Evolutionary conservation across 371 early-diverging fungal genomes (phyloP), one percentile per base, ranked within the genome.

Genomic region (Mortierella sp.): DNA sequence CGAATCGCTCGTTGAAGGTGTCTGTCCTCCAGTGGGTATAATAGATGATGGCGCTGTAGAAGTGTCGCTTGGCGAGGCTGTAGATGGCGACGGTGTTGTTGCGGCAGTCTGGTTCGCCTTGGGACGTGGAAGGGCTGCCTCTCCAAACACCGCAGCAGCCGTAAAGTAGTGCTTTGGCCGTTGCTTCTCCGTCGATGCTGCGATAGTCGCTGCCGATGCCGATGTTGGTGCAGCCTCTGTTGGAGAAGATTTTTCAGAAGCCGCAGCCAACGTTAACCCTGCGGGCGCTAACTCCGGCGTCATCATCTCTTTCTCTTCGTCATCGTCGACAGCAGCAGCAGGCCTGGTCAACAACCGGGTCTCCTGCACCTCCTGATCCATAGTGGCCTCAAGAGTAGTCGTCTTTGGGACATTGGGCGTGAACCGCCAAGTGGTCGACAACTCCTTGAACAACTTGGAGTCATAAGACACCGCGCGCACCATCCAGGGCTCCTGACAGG

Each of bases 401-500:
- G 73, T 76, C 61, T 75, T 85, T 28, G 89, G 87, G 11, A 89
- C 51, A 59, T 89, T 88, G 43, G 94, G 94, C 0, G 90, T 88
- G 72, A 96, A 94, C 26, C 82, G 82, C 96, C 96, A 96, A 28
- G 90, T 91, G 1, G 94, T 95, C 3, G 87, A 88, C 51, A 96
- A 90, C 64, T 90, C 91, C 71, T 93, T 92, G 82, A 96, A 96
- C 40, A 96, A 70, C 0, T 89, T 81, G 9, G 95, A 92, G 81
- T 95, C 91, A 3, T 91, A 90, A 4, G 96, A 91, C 9, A 91
- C 90, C 2, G 96, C 95, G 90, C 93, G 82, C 26, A 94, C 95
- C 28, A 88, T 76, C 61, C 74, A 71, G 3, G 93, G 92, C 28
- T 89, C 89, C 24, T 91, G 84, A 76, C 94, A 94, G 10, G 93